Evolutionary conservation across 2,329 filamentous ascomycete species (phyloP).

Genomic region (Fusarium staphyleae): DNA sequence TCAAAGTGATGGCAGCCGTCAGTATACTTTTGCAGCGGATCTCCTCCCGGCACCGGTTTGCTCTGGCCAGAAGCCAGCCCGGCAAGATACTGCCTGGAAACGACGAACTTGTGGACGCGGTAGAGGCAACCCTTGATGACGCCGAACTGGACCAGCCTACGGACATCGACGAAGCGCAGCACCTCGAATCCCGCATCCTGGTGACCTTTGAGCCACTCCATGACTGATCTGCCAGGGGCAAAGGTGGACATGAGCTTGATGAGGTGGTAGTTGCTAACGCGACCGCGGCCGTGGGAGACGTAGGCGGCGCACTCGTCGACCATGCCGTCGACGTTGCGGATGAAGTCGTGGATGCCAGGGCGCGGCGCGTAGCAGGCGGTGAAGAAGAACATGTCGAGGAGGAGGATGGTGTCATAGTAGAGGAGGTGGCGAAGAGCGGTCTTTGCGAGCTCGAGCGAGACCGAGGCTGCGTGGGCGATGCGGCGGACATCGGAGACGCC

Average conservation of each 20-base stretch:
- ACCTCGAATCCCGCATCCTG: constrained; percentile 69
- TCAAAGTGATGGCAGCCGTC: constrained; percentile 82
- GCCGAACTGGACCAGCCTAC: constrained; percentile 93
- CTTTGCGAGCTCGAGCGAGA: constrained; percentile 84
- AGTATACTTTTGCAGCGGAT: constrained; percentile 70
- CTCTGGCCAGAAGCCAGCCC: constrained; percentile 62
- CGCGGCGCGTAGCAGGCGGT: constrained; percentile 86
- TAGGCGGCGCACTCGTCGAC: constrained; percentile 90
- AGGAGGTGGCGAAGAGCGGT: constrained; percentile 88
- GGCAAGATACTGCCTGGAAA: constrained; percentile 69
- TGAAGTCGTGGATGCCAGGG: constrained; percentile 78
- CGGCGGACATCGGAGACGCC: constrained; percentile 88
- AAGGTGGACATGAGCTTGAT: constrained; percentile 88
- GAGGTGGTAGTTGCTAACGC: constrained; percentile 68
- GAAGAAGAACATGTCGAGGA: constrained; percentile 96
- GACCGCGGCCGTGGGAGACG: constrained; percentile 63
- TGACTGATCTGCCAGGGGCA: constrained; percentile 80
- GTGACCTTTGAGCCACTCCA: constrained; percentile 84
- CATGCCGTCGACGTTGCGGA: constrained; percentile 74
- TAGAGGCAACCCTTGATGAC: constrained; percentile 95
- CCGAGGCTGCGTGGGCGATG: constrained; percentile 84
- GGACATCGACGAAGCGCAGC: constrained; percentile 81
- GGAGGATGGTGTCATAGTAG: constrained; percentile 88
- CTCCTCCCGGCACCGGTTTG: constrained; percentile 49
- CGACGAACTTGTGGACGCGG: constrained; percentile 88